Evolutionary conservation across 225 moss, liverwort and hornwort species (phyloP).

Genomic region (Neckera pumila): DNA sequence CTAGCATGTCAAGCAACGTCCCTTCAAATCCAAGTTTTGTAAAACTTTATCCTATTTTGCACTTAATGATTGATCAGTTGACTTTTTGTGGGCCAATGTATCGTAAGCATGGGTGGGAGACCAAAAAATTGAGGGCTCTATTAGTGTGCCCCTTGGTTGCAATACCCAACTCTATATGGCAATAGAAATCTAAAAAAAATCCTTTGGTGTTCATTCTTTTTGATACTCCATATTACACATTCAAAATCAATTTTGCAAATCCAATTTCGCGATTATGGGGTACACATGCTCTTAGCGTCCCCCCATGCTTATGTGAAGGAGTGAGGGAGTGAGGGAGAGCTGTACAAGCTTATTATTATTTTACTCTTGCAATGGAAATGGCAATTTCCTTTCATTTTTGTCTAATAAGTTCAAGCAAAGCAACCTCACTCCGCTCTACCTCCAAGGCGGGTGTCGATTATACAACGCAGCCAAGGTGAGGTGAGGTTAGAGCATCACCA

Average conservation of each 20-base stretch:
- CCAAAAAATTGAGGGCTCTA: background rate
- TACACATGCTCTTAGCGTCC: background rate
- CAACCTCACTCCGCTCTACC: background rate
- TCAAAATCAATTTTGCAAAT: background rate
- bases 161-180: no score
- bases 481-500: no score
- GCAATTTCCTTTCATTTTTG: background rate
- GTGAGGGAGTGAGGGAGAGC: no score
- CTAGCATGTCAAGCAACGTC: rapidly evolving
- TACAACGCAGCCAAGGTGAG: background rate
- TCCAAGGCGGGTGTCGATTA: background rate
- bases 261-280: background rate
- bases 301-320: background rate
- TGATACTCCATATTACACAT: no score
- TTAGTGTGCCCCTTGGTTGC: no score
- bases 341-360: background rate
- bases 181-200: no score
- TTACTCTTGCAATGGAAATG: background rate
- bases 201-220: no score
- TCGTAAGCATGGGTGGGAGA: background rate
- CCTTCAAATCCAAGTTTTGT: background rate
- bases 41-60: background rate
- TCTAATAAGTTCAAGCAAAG: background rate
- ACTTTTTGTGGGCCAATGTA: background rate
- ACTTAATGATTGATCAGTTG: background rate